phyloP scores from a whole-genome alignment of 805 yeast species.

The Starmerella stellata region DNA sequence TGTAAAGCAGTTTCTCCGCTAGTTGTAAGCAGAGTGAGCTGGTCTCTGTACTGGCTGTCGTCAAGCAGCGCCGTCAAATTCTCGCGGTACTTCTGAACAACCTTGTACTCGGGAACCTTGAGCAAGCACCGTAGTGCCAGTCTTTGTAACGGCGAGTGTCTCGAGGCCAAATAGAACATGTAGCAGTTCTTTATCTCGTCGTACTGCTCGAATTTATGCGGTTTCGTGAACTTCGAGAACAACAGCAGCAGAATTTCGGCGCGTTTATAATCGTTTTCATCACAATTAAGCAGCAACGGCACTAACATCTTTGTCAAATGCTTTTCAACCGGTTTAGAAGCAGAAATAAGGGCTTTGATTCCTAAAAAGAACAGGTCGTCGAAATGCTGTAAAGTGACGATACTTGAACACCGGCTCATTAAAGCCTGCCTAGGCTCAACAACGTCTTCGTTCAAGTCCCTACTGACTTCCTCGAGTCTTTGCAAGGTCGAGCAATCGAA shows the following conservation, averaged over 20 bases:
- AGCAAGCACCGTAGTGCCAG: constrained; percentile 53
- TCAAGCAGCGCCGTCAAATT: constrained; percentile 59
- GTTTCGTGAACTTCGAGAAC: constrained; percentile 45
- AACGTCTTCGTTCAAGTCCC: background rate
- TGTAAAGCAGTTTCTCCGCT: constrained; percentile 30
- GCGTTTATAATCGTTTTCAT: constrained; percentile 4
- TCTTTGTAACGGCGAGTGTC: constrained; percentile 45
- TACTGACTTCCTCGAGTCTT: background rate
- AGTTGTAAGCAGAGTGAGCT: constrained; percentile 42
- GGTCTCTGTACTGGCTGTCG: constrained; percentile 72
- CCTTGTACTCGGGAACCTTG: constrained; percentile 28
- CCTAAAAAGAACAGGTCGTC: constrained; percentile 33
- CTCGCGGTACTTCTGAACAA: constrained; percentile 48
- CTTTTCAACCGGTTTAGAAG: constrained; percentile 55
- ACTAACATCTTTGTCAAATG: constrained; percentile 35
- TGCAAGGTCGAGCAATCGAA: background rate
- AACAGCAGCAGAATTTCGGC: constrained; percentile 32
- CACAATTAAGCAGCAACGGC: constrained; percentile 33
- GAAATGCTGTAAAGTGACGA: constrained; percentile 4
- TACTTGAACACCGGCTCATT: background rate
- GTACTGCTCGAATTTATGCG: constrained; percentile 36
- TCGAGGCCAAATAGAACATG: constrained; percentile 41
- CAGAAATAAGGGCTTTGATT: constrained; percentile 35
- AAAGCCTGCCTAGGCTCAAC: background rate
- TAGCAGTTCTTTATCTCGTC: constrained; percentile 37